phyloP scores from a whole-genome alignment of 2,329 filamentous ascomycete species.

The Fusarium zealandicum region DNA sequence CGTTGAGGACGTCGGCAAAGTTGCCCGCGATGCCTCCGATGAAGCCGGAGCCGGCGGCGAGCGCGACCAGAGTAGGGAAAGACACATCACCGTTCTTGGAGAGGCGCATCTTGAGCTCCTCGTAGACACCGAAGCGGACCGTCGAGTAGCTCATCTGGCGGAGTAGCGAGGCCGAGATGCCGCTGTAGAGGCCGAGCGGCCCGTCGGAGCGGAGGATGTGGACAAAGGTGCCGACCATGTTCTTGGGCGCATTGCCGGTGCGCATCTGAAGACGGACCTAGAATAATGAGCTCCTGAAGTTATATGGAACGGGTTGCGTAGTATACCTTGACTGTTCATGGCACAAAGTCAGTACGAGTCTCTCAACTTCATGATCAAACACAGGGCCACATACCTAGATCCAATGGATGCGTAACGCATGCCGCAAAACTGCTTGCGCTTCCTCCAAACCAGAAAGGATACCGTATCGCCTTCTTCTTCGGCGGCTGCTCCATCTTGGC shows the following conservation, averaged over 20 bases:
- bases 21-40: constrained; percentile 90
- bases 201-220: constrained; percentile 82
- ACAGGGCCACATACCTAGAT: constrained; percentile 72
- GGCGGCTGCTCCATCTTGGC: constrained; percentile 39
- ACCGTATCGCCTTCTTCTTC: constrained; percentile 58
- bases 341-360: constrained; percentile 28
- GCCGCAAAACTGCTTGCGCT: constrained; percentile 93
- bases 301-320: not conserved
- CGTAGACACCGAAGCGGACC: constrained; percentile 95
- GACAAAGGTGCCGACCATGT: constrained; percentile 84
- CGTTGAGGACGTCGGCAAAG: constrained; percentile 94
- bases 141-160: constrained; percentile 97
- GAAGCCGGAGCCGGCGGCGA: constrained; percentile 85
- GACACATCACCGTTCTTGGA: constrained; percentile 61
- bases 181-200: constrained; percentile 82
- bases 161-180: constrained; percentile 89
- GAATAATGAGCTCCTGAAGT: constrained; percentile 14
- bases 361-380: constrained; percentile 18
- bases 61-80: constrained; percentile 78
- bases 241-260: constrained; percentile 74
- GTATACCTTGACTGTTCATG: constrained; percentile 57
- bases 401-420: constrained; percentile 89
- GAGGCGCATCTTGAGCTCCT: constrained; percentile 78
- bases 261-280: constrained; percentile 91
- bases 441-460: constrained; percentile 96